These are phyloP conservation scores for Paraglomus brasilianum DNA, from an alignment of 192 early-diverging fungal genomes.

Conservation along the genomic window DNA sequence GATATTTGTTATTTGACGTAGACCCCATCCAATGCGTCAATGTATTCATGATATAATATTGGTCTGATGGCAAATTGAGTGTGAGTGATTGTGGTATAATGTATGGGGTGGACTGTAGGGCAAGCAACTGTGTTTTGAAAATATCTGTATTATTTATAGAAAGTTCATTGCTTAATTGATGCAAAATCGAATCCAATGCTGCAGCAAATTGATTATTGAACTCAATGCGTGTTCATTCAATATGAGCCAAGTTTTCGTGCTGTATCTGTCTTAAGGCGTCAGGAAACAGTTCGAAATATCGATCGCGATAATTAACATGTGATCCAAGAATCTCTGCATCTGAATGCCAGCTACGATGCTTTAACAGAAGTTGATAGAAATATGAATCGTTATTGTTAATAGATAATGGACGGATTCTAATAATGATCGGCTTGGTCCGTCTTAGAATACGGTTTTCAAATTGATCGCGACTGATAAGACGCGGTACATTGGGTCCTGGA, in stretches of 20 bases:
- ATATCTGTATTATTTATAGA: not conserved
- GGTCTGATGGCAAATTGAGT: not conserved
- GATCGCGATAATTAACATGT: not conserved
- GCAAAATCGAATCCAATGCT: too few relatives aligned
- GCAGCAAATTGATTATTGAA: too few relatives aligned
- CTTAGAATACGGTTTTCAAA: slow-evolving; percentile 7
- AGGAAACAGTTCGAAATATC: not conserved
- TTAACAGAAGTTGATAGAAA: slow-evolving; percentile 2
- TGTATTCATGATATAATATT: not conserved
- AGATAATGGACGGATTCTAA: not conserved
- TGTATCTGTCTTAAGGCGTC: not conserved
- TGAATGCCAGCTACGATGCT: not conserved
- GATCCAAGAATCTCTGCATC: not conserved
- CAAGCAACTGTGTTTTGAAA: slow-evolving; percentile 3
- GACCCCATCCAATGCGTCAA: slow-evolving; percentile 3
- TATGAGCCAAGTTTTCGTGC: too few relatives aligned
- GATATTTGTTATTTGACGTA: not conserved
- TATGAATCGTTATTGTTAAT: not conserved
- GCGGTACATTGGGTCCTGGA: not conserved
- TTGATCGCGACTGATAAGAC: not conserved
- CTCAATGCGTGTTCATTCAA: too few relatives aligned
- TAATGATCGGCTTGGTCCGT: not conserved
- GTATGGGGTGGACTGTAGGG: not conserved
- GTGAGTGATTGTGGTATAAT: not conserved
- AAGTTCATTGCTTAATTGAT: too few relatives aligned